A percentile compares a stretch with the other conserved stretches of the same genome.
phyloP scores from a whole-genome alignment of 1,284 basidiomycete genomes.

The Tausonia pullulans region DNA sequence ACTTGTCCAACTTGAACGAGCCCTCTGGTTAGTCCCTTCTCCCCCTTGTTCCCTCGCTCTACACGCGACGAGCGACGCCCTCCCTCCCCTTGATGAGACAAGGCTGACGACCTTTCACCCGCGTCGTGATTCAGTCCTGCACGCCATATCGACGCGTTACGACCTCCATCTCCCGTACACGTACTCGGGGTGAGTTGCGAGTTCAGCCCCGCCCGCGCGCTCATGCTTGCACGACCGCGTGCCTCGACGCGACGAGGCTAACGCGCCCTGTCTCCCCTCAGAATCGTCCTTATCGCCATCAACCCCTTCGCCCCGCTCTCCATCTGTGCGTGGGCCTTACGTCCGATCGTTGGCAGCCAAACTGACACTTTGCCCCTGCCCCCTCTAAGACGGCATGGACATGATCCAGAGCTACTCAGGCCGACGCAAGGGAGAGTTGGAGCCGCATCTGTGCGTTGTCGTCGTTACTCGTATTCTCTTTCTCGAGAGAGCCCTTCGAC shows the following conservation, averaged over 20 bases:
- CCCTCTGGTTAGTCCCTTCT: conserved; percentile 60
- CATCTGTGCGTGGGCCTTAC: conserved; percentile 40
- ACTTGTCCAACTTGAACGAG: conserved; percentile 94
- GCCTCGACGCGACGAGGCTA: conserved; percentile 1
- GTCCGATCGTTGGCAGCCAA: conserved; percentile 27
- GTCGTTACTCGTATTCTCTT: no score
- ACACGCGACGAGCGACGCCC: no score
- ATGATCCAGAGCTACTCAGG: conserved; percentile 97
- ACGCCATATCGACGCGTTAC: conserved; percentile 94
- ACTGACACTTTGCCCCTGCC: neutral
- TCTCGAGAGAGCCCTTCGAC: no score
- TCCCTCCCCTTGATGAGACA: neutral
- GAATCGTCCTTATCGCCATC: conserved; percentile 78
- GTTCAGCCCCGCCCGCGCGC: neutral
- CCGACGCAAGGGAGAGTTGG: conserved; percentile 81
- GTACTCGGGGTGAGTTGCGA: conserved; percentile 61
- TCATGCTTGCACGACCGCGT: neutral
- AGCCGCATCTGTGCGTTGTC: conserved; percentile 61
- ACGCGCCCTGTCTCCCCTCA: neutral
- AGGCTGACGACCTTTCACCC: neutral
- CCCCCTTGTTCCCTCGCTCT: neutral
- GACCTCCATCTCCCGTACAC: conserved; percentile 96
- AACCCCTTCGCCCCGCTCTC: conserved; percentile 95
- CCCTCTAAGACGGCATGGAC: conserved; percentile 60
- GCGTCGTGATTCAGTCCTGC: conserved; percentile 54